phyloP scores from a whole-genome alignment of 768 basidiomycete species.

The Sistotremastrum niveocremeum region DNA sequence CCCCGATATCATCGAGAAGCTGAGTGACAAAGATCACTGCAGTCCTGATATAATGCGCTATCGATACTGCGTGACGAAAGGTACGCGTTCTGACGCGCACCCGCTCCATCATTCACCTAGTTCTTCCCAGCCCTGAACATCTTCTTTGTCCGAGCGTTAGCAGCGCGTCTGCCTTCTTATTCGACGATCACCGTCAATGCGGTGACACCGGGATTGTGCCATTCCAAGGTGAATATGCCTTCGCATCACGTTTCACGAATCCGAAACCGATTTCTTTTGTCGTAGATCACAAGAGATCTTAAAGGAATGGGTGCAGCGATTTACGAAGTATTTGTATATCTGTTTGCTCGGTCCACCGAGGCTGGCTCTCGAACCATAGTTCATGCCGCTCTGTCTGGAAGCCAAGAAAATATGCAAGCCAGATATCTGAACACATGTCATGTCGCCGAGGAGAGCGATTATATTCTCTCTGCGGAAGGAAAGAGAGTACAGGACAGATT shows the following conservation, averaged over 20 bases:
- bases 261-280: too few relatives aligned
- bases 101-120: too few relatives aligned
- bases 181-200: conserved; percentile 20
- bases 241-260: conserved; percentile 5
- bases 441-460: conserved; percentile 22
- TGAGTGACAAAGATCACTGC: conserved; percentile 21
- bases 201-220: conserved; percentile 30
- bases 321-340: too few relatives aligned
- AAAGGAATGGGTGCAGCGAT: conserved; percentile 13
- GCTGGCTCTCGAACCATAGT: conserved; percentile 22
- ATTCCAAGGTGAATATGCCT: conserved; percentile 18
- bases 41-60: background rate
- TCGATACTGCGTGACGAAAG: background rate
- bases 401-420: conserved; percentile 18
- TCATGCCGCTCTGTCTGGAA: conserved; percentile 19
- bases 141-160: conserved; percentile 25
- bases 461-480: conserved; percentile 20
- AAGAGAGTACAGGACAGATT: conserved; percentile 15
- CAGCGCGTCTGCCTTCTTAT: conserved; percentile 15
- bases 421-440: conserved; percentile 14
- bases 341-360: conserved; percentile 24
- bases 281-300: too few relatives aligned
- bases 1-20: conserved; percentile 17
- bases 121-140: too few relatives aligned
- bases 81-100: background rate